phyloP scores from a whole-genome alignment of 2,329 filamentous ascomycete genomes.

The Ceratocystis lukuohia region DNA sequence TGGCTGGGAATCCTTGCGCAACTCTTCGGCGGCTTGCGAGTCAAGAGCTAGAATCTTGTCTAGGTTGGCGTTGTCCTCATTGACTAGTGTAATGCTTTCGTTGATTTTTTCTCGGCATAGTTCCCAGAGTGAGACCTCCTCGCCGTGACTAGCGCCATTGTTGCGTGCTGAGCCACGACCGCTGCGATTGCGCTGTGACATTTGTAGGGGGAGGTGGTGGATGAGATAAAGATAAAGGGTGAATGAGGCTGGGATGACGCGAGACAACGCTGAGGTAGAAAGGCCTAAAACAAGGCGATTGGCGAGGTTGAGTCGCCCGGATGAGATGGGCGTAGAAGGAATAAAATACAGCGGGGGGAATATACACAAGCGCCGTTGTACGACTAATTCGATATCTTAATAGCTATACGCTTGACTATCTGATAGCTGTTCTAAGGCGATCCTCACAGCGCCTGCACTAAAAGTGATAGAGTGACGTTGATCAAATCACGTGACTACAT shows the following conservation, averaged over 20 bases:
- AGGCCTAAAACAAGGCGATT: neutral
- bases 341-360: no score
- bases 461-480: conserved; percentile 1
- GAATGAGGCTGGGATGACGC: neutral
- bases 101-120: conserved; percentile 29
- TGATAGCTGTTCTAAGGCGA: neutral
- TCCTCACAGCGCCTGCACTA: neutral
- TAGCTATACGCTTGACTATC: neutral
- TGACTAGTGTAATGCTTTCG: conserved; percentile 31
- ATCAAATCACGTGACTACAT: neutral
- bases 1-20: conserved; percentile 26
- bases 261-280: neutral
- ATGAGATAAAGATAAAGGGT: neutral
- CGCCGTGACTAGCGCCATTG: conserved; percentile 32
- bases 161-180: conserved; percentile 34
- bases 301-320: neutral
- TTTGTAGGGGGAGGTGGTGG: conserved; percentile 20
- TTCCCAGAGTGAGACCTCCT: conserved; percentile 34
- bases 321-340: no score
- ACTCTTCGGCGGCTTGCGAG: conserved; percentile 30
- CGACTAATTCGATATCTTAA: neutral
- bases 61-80: conserved; percentile 32
- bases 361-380: neutral
- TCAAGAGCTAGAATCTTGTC: conserved; percentile 30
- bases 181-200: conserved; percentile 35